Evolutionary conservation across 2,329 filamentous ascomycete genomes (phyloP), one percentile per base, ranked within the genome.

Genomic region (Camillea tinctor): DNA sequence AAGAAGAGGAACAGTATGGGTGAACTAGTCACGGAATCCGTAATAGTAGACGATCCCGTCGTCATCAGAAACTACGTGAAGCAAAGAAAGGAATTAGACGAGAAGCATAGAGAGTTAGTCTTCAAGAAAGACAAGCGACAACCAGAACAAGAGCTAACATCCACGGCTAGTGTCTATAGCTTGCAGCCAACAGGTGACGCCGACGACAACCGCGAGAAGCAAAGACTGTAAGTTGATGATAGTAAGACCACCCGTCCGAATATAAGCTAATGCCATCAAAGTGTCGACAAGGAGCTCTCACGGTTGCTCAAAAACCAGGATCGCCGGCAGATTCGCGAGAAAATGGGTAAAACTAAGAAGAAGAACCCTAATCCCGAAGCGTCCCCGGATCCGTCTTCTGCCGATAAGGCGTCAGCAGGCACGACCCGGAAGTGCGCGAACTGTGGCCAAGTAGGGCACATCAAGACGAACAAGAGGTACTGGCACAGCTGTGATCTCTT

Each of bases 401-500:
- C 83, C 71, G 84, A 86, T 71, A 79, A 82, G 69, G 79, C 80
- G 62, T 72, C 74, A 61, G 84, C 79, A 53, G 87, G 88, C 62
- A 96, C 92, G 59, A 89, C 89, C 36, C 85, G 96, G 70, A 98
- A 98, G 80, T 99, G 95, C 78, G 95, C 95, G 67, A 98, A 97
- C 76, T 99, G 95, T 78, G 95, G 95, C 55, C 91, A 95, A 75
- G 90, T 96, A 57, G 95, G 95, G 30, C 95, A 99, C 73, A 99
- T 99, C 81, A 97, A 97, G 78, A 98, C 94, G 53, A 98, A 98
- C 81, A 96, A 97, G 80, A 98, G 97, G 92, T 95, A 85, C 78
- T 82, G 76, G 68, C 67, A 69, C 60, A 56, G 56, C 50, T 74
- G 66, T 66, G 61, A 64, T 44, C 36, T 17, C 36, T n/a, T 17